These are phyloP conservation scores for Leccinum disarticulatum DNA, from an alignment of 768 basidiomycete species.

Conservation along the genomic window DNA sequence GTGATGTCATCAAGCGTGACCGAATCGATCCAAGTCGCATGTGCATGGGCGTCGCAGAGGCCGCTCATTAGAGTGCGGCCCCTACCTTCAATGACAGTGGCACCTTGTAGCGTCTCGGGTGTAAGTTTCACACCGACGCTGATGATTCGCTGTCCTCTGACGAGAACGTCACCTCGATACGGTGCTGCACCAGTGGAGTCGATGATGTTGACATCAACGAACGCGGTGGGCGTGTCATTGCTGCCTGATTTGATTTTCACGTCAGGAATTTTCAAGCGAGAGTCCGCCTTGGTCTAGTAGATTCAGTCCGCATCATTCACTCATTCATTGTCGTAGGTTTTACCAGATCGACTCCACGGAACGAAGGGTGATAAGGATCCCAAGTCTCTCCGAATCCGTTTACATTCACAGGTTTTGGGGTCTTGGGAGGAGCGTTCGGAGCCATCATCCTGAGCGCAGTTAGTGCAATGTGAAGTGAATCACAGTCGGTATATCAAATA, in stretches of 20 bases:
- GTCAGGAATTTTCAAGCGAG: conserved; percentile 22
- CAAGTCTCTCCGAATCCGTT: conserved; percentile 29
- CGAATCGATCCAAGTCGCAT: conserved; percentile 34
- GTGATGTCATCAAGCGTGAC: conserved; percentile 32
- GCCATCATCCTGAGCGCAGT: conserved; percentile 22
- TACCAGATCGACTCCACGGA: conserved; percentile 28
- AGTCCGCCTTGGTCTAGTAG: conserved; percentile 21
- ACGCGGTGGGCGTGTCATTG: conserved; percentile 23
- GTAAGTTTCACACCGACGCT: conserved; percentile 28
- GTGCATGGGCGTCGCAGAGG: conserved; percentile 37
- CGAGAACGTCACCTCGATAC: conserved; percentile 35
- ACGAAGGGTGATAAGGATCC: conserved; percentile 20
- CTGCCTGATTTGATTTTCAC: conserved; percentile 25
- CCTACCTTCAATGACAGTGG: conserved; percentile 28
- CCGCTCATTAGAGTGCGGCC: conserved; percentile 39
- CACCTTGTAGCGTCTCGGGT: conserved; percentile 20
- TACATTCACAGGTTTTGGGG: neutral
- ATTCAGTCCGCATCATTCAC: neutral
- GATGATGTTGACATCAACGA: conserved; percentile 34
- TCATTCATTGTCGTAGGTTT: neutral
- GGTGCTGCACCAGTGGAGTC: conserved; percentile 36
- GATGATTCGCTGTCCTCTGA: conserved; percentile 32
- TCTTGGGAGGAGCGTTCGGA: conserved; percentile 4
- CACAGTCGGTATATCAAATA: neutral
- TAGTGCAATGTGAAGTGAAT: neutral